Evolutionary conservation across 371 early-diverging fungal genomes (phyloP), one percentile per base, ranked within the genome.

Genomic region (Syncephalastrum monosporum): DNA sequence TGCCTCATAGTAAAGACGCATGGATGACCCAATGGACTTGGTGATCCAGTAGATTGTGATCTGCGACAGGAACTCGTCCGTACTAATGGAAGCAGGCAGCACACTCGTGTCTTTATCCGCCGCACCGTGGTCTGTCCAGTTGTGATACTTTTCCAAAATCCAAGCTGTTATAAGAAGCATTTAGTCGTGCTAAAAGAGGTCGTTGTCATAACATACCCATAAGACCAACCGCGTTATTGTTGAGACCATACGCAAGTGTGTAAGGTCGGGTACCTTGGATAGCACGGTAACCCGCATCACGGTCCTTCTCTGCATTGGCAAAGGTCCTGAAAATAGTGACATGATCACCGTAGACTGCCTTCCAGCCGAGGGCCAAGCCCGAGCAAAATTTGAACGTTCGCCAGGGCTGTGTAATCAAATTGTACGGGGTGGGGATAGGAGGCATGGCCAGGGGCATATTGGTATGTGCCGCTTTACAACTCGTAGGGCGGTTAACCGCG

Each of bases 31-130:
- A 56, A 88, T 85, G 3, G 83, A 73, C 38, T 81, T 73, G 7
- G 88, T 90, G n/a, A 84, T 60, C 66, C 82, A 86, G 55, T 86
- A 90, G 16, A 88, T 71, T 43, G 77, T 72, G 19, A 85, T 45
- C 56, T 84, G 82, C 1, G 83, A 81, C 59, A 88, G 57, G 38
- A 90, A 71, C 47, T 82, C 86, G 2, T 82, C 68, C 41, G 64
- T 29, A 4, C 58, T 55, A 33, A 77, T 67, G 10, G 82, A 74
- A 6, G 71, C 57, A 4, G 82, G 83, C 42, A 82, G 68, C 0
- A 59, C 68, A 24, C 61, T 59, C 3, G 48, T 67, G 38, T 63
- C 56, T 10, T 64, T 59, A 27, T 65, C 59, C 6, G 64, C 64
- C 27, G 60, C 14, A 3, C 69, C 67, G 54, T 78, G 68, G 50